phyloP scores from a whole-genome alignment of 768 basidiomycete species.

The Pleurotus tuber-regium region DNA sequence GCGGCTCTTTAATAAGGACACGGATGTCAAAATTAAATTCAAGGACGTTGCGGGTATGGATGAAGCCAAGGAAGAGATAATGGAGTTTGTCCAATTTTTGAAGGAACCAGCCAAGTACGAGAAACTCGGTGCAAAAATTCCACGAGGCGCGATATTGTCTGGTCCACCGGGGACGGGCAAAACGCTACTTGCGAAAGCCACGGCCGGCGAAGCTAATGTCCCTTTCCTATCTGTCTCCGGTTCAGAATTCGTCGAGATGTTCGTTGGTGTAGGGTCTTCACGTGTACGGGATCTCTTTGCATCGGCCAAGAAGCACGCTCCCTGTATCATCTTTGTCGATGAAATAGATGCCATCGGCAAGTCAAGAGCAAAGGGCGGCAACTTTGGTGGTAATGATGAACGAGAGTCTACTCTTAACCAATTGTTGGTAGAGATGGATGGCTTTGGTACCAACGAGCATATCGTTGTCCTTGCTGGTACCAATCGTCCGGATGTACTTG shows the following conservation, averaged over 20 bases:
- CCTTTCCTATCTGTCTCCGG: constrained; percentile 99
- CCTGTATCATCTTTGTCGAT: constrained; percentile 98
- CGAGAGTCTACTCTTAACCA: constrained; percentile 97
- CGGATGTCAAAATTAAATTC: constrained; percentile 90
- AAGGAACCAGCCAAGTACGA: constrained; percentile 95
- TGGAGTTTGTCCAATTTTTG: constrained; percentile 99
- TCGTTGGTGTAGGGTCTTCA: constrained; percentile 97
- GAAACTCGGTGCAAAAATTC: constrained; percentile 96
- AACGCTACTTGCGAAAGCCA: constrained; percentile 96
- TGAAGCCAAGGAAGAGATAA: constrained; percentile 99
- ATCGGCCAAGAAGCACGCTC: constrained; percentile 95
- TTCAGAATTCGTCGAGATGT: constrained; percentile 99
- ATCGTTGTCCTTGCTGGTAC: constrained; percentile 96
- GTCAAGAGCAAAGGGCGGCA: constrained; percentile 79
- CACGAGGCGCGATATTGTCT: constrained; percentile 90
- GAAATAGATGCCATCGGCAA: constrained; percentile 99
- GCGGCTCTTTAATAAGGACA: constrained; percentile 95
- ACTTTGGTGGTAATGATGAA: constrained; percentile 87
- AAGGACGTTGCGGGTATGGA: constrained; percentile 99
- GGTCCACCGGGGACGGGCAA: constrained; percentile 98
- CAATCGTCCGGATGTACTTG: constrained; percentile 95
- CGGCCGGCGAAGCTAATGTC: constrained; percentile 95
- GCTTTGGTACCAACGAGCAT: constrained; percentile 96
- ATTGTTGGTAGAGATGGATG: constrained; percentile 98
- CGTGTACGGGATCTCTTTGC: constrained; percentile 97